A percentile compares a stretch with the other conserved stretches of the same genome.
These are phyloP conservation scores for Boletales sp. DNA, from an alignment of 768 basidiomycete genomes.

Conservation along the genomic window DNA sequence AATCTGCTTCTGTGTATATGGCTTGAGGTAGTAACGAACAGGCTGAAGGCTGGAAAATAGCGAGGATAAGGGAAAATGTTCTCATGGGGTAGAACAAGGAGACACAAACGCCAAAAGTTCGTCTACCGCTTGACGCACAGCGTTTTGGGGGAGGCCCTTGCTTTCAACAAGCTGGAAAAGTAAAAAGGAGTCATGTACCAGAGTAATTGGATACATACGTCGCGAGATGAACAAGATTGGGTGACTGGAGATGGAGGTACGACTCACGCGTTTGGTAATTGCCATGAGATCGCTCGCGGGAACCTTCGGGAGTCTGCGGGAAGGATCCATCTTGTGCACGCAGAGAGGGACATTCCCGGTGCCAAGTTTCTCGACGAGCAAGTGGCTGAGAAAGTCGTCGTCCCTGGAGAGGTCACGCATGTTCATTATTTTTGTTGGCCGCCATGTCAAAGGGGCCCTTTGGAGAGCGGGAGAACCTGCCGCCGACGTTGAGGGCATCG, in stretches of 20 bases:
- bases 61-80: constrained; percentile 15
- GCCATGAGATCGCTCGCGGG: constrained; percentile 62
- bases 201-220: constrained; percentile 18
- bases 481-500: constrained; percentile 32
- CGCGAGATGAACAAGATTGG: constrained; percentile 20
- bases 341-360: constrained; percentile 75
- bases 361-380: constrained; percentile 86
- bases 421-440: constrained; percentile 86
- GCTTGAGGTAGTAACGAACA: constrained; percentile 74
- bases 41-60: constrained; percentile 53
- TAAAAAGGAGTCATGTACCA: constrained; percentile 12
- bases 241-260: constrained; percentile 19
- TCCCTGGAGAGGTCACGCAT: constrained; percentile 86
- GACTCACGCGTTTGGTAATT: constrained; percentile 73
- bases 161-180: constrained; percentile 51
- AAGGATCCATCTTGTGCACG: constrained; percentile 88
- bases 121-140: constrained; percentile 71
- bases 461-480: constrained; percentile 21
- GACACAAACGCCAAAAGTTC: constrained; percentile 67
- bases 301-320: constrained; percentile 73
- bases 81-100: constrained; percentile 11
- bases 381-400: constrained; percentile 87
- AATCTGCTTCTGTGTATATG: constrained; percentile 78
- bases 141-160: constrained; percentile 53
- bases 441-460: constrained; percentile 50